Evolutionary conservation across 2,329 filamentous ascomycete species (phyloP), one percentile per base, ranked within the genome.

Genomic region (Seiridium unicorne): DNA sequence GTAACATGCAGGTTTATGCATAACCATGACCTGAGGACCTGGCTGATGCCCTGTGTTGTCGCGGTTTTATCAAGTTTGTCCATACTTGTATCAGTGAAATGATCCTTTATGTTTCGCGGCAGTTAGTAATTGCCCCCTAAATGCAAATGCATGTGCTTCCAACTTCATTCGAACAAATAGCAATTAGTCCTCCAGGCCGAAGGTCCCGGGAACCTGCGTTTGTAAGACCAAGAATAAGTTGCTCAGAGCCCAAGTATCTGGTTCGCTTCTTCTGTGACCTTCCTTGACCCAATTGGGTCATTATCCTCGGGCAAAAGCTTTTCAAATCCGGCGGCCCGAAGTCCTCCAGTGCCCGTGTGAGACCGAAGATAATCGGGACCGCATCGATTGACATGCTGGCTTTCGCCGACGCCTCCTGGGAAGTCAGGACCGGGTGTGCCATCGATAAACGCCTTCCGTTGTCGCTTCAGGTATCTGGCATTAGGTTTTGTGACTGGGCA

Each of bases 401-500:
- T 76, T 73, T 93, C 90, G 4, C 91, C 91, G 55, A 82, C 77
- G 0, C 90, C 90, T 1, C 88, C 88, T 0, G 89, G 89, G 69
- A 92, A 92, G 66, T 92, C 89, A 36, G 87, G 88, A 0, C 82
- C 84, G 0, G 88, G 89, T 0, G 81, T 84, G 4, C 92, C 93
- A 0, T 78, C 71, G 3, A 89, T 73, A 66, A 95, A 95, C 0
- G 86, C 84, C n/a, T 85, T 79, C 26, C 89, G 83, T 76, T 96
- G 92, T 13, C 85, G 81, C 1, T 76, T 81, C 1, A 94, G 78
- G 70, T 93, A 95, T 31, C 83, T 75, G 0, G 89, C 87, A 67
- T 95, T 97, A 44, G 80, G 76, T 57, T 89, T 84, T 0, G 92
- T 96, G 36, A 92, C 81, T 0, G 93, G 93, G 58, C 91, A 95